A percentile compares a stretch with the other conserved stretches of the same genome.
Conservation (phyloP, 2,329 filamentous ascomycete species). For the Ophiostoma ulmi region DNA sequence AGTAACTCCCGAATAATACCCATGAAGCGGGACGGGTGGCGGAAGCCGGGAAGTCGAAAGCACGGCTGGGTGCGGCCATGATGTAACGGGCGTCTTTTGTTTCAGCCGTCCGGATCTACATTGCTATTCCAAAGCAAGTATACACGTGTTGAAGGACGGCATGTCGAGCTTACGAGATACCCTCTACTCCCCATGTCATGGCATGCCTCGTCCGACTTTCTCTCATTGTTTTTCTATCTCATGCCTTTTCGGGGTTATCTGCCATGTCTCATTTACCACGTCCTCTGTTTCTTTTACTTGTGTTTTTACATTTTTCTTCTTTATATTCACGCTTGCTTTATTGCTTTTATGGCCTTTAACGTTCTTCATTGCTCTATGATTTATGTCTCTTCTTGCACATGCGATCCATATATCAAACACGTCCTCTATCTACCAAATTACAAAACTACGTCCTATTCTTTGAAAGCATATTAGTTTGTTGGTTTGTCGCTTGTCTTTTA, state of each 20-base stretch:
- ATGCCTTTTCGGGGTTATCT: neutral
- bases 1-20: constrained; percentile 9
- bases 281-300: constrained; percentile 5
- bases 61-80: neutral
- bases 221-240: constrained; percentile 19
- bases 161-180: neutral
- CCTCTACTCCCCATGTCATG: neutral
- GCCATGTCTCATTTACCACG: constrained; percentile 3
- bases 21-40: constrained; percentile 4
- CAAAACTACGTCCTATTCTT: neutral
- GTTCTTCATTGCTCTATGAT: neutral
- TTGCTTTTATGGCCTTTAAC: constrained; percentile 3
- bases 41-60: constrained; percentile 1
- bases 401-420: constrained; percentile 7
- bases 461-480: neutral
- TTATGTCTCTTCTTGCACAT: neutral
- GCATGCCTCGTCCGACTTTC: neutral
- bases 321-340: constrained; percentile 10
- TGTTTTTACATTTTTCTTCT: constrained; percentile 7
- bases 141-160: neutral
- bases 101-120: neutral
- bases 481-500: neutral
- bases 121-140: neutral
- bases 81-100: neutral
- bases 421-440: neutral